A percentile compares a stretch with the other conserved stretches of the same genome.
Conservation (phyloP, 192 early-diverging fungal genomes). For the Lobosporangium transversale region DNA sequence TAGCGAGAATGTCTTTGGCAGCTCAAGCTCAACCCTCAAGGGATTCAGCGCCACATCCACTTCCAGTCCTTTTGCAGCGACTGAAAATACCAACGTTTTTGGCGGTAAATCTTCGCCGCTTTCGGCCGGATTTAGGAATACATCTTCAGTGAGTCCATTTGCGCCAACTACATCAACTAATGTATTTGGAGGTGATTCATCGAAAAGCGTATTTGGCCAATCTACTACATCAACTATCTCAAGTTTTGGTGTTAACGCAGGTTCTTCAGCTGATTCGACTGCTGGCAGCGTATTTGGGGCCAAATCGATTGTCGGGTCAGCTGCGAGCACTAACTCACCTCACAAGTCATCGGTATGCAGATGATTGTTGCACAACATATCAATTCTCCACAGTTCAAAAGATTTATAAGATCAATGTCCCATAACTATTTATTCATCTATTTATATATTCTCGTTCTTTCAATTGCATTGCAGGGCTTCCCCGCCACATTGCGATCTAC, state of each 20-base stretch:
- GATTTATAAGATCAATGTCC: too few species aligned
- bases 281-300: constrained; percentile 43
- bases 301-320: constrained; percentile 34
- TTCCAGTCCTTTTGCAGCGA: constrained; percentile 26
- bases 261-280: constrained; percentile 16
- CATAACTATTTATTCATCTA: background rate
- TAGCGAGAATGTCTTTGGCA: constrained; percentile 33
- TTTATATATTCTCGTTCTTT: background rate
- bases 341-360: background rate
- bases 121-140: constrained; percentile 39
- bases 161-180: constrained; percentile 22
- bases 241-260: background rate
- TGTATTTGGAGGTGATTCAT: constrained; percentile 23
- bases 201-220: constrained; percentile 34
- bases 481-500: constrained; percentile 1
- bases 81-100: constrained; percentile 25
- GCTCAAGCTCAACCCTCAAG: constrained; percentile 23
- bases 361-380: too few species aligned
- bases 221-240: constrained; percentile 4
- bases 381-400: too few species aligned
- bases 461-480: constrained; percentile 1
- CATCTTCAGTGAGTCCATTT: constrained; percentile 38
- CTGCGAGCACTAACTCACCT: background rate
- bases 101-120: constrained; percentile 13
- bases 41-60: constrained; percentile 18